A percentile compares a stretch with the other conserved stretches of the same genome.
Conservation (phyloP, 1,284 basidiomycete species). For the Melampsora medusae region DNA sequence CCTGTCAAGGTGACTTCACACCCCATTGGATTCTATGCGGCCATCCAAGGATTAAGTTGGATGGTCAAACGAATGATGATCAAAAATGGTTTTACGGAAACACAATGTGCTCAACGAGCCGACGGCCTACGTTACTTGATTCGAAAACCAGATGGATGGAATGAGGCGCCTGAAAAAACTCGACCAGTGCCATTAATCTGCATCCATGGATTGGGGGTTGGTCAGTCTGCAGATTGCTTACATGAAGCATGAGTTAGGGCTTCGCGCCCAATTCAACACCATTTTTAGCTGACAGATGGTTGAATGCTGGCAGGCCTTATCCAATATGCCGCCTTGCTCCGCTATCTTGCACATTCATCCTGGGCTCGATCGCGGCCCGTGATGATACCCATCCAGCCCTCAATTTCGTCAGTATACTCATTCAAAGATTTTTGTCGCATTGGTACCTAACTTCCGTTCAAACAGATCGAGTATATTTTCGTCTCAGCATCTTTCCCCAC, state of each 20-base stretch:
- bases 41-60: constrained; percentile 12
- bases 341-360: constrained; percentile 23
- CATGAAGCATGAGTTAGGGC: background rate
- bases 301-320: constrained; percentile 19
- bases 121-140: constrained; percentile 50
- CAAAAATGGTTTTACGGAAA: constrained; percentile 14
- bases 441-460: background rate
- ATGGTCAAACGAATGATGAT: constrained; percentile 19
- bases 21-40: constrained; percentile 46
- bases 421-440: background rate
- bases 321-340: constrained; percentile 23
- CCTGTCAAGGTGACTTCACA: constrained; percentile 49
- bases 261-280: too few relatives aligned
- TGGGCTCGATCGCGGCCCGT: constrained; percentile 48
- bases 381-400: constrained; percentile 51
- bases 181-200: constrained; percentile 46
- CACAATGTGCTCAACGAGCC: constrained; percentile 14
- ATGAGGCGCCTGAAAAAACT: constrained; percentile 38
- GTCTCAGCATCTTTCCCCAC: constrained; percentile 48
- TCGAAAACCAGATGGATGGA: constrained; percentile 45
- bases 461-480: constrained; percentile 50
- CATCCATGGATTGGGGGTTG: constrained; percentile 35
- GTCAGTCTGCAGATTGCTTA: constrained; percentile 8
- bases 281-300: background rate
- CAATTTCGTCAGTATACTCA: constrained; percentile 46